These are phyloP conservation scores for Yamadazyma jaroonii DNA, from an alignment of 1,139 yeast genomes.

Conservation along the genomic window DNA sequence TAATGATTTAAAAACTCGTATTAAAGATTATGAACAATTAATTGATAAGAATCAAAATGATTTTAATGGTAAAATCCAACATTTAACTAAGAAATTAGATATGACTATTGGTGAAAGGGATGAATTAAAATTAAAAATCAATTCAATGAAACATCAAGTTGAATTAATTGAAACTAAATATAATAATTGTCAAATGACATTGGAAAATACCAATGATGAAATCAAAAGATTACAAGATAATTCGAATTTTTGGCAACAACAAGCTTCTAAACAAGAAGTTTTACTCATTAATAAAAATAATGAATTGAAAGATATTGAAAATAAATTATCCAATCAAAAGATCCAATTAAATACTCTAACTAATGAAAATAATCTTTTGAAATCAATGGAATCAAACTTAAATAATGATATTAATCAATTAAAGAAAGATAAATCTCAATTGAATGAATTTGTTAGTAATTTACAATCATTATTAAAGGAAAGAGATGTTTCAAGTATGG, in stretches of 20 bases:
- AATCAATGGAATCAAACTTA: slow-evolving; percentile 50
- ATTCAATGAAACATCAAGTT: slow-evolving; percentile 29
- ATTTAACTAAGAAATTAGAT: slow-evolving; percentile 28
- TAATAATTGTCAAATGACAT: slow-evolving; percentile 26
- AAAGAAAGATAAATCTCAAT: slow-evolving; percentile 56
- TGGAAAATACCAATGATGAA: slow-evolving; percentile 47
- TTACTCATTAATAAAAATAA: slow-evolving; percentile 53
- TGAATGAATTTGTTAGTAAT: slow-evolving; percentile 59
- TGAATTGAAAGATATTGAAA: slow-evolving; percentile 57
- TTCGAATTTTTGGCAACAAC: slow-evolving; percentile 46
- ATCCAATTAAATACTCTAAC: slow-evolving; percentile 47
- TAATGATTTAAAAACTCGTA: slow-evolving; percentile 26
- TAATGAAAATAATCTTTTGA: slow-evolving; percentile 55
- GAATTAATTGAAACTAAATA: slow-evolving; percentile 36
- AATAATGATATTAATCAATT: slow-evolving; percentile 53
- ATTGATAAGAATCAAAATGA: slow-evolving; percentile 31
- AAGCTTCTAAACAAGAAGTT: slow-evolving; percentile 55
- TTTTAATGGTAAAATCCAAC: slow-evolving; percentile 21
- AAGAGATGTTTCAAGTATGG: slow-evolving; percentile 53
- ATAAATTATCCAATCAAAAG: slow-evolving; percentile 43
- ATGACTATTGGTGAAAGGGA: slow-evolving; percentile 25
- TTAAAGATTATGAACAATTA: slow-evolving; percentile 26
- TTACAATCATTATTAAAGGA: slow-evolving; percentile 63
- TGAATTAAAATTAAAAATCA: slow-evolving; percentile 29
- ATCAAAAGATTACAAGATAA: slow-evolving; percentile 48